Evolutionary conservation across 2,329 filamentous ascomycete genomes (phyloP).

Genomic region (Diaporthe citrichinensis): DNA sequence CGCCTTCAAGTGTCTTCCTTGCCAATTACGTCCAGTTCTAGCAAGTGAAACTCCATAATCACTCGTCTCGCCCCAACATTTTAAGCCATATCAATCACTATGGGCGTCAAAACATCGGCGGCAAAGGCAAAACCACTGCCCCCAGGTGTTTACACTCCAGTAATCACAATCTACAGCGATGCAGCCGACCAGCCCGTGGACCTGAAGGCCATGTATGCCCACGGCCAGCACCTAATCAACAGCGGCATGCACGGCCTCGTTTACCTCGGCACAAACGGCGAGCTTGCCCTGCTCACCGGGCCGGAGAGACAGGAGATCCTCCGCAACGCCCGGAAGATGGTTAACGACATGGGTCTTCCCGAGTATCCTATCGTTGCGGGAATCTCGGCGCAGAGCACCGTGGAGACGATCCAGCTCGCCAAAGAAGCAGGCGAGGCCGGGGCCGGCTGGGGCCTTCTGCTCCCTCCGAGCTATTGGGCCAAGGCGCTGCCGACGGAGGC

Average conservation of each 20-base stretch:
- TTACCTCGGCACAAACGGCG: constrained; percentile 62
- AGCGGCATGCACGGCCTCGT: constrained; percentile 62
- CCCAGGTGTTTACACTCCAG: constrained; percentile 61
- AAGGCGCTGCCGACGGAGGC: constrained; percentile 53
- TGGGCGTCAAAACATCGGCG: constrained; percentile 43
- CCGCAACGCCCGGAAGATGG: constrained; percentile 52
- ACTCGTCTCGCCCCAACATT: too few species aligned
- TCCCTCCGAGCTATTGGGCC: constrained; percentile 58
- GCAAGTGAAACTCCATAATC: not conserved
- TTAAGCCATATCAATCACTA: not conserved
- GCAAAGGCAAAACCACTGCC: constrained; percentile 57
- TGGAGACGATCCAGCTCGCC: constrained; percentile 53
- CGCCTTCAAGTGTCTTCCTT: not conserved
- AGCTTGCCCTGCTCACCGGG: constrained; percentile 57
- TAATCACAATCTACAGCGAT: constrained; percentile 61
- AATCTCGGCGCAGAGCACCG: constrained; percentile 55
- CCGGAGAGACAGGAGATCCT: constrained; percentile 59
- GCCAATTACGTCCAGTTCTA: not conserved
- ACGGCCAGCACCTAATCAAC: constrained; percentile 57
- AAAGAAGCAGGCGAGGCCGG: constrained; percentile 55
- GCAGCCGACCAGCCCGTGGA: constrained; percentile 58
- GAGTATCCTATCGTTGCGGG: constrained; percentile 61
- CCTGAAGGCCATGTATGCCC: constrained; percentile 59
- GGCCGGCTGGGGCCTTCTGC: constrained; percentile 54
- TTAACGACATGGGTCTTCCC: constrained; percentile 42